phyloP scores from a whole-genome alignment of 164 flowering plant genomes.

The Dillenia suffruticosa region DNA sequence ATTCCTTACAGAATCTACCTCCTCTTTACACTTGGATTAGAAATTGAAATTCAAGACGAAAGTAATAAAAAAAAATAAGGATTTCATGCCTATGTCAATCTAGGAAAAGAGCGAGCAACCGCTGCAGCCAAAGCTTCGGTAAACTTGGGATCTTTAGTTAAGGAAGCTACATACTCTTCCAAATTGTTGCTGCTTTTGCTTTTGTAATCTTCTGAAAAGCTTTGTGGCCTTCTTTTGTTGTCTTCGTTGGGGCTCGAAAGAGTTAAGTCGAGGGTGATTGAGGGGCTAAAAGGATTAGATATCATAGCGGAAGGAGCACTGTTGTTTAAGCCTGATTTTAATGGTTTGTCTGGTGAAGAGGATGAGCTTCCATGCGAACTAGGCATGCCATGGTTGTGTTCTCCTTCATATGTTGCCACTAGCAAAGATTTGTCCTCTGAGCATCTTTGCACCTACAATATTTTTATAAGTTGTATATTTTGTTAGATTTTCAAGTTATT shows the following conservation, averaged over 20 bases:
- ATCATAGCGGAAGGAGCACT: slow-evolving; percentile 1
- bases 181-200: slow-evolving; percentile 6
- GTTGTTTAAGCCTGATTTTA: background rate
- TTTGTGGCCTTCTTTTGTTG: background rate
- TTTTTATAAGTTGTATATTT: no score
- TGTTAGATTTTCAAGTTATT: no score
- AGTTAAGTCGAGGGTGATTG: slow-evolving; percentile 19
- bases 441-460: slow-evolving; percentile 48
- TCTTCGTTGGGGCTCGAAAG: slow-evolving; percentile 8
- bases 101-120: slow-evolving; percentile 21
- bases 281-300: slow-evolving; percentile 7
- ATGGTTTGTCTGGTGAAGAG: background rate
- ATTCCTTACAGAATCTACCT: no score
- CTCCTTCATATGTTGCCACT: slow-evolving; percentile 56
- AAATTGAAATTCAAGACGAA: no score
- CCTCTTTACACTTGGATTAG: no score
- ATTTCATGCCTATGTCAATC: no score
- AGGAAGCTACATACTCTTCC: slow-evolving; percentile 29
- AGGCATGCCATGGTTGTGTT: slow-evolving; percentile 40
- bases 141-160: slow-evolving; percentile 41
- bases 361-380: background rate
- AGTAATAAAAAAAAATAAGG: no score
- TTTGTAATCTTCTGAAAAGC: background rate
- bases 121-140: slow-evolving; percentile 39
- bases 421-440: slow-evolving; percentile 31